phyloP scores from a whole-genome alignment of 345 rosid species.

The Eucalyptus rudis region DNA sequence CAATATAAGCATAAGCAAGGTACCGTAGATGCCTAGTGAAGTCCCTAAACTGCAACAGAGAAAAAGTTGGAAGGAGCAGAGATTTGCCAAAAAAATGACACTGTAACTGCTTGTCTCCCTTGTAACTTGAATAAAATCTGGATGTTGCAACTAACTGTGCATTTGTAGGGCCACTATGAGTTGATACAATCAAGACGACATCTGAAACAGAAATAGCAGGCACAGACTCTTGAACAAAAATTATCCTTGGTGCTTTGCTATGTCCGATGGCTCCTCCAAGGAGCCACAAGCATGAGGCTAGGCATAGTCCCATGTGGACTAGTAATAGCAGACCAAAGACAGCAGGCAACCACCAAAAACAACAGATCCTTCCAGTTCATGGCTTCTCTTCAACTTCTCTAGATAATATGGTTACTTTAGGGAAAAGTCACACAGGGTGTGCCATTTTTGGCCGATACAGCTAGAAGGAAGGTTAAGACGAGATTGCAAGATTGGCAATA shows the following conservation, averaged over 20 bases:
- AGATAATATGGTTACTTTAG: neutral
- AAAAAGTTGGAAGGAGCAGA: neutral
- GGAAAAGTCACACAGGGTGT: neutral
- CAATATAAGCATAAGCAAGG: conserved; percentile 37
- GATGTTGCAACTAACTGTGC: neutral
- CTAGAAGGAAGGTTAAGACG: neutral
- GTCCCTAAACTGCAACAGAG: conserved; percentile 33
- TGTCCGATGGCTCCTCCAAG: neutral
- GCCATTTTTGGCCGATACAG: neutral
- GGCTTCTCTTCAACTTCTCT: neutral
- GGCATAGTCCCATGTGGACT: neutral
- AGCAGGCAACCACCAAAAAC: neutral
- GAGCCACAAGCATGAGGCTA: neutral
- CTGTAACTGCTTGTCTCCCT: neutral
- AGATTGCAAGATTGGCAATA: neutral
- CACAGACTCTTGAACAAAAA: neutral
- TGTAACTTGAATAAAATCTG: neutral
- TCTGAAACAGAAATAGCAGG: neutral
- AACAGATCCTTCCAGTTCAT: neutral
- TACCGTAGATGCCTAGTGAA: conserved; percentile 33
- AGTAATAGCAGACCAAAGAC: neutral
- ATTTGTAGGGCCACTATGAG: neutral
- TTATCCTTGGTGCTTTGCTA: neutral
- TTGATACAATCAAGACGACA: neutral
- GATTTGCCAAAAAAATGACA: neutral